These are phyloP conservation scores for Backusella circina DNA, from an alignment of 192 early-diverging fungal genomes.

Conservation along the genomic window DNA sequence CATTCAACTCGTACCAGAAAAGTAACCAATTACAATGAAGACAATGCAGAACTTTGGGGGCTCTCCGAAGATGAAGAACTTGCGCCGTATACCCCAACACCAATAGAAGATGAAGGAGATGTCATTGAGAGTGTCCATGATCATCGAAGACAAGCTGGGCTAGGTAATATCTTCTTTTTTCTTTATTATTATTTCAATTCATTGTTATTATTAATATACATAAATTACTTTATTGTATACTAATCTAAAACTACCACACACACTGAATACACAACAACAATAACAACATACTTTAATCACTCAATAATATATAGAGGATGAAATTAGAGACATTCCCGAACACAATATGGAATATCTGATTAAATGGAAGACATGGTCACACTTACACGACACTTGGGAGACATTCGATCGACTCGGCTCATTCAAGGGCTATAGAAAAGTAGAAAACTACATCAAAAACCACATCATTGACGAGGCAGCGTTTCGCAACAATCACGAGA, in stretches of 20 bases:
- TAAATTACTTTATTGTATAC: not conserved
- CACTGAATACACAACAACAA: not conserved
- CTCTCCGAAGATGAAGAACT: slow-evolving; percentile 35
- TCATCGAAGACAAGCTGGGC: slow-evolving; percentile 32
- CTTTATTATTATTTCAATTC: not conserved
- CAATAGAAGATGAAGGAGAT: slow-evolving; percentile 47
- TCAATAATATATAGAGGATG: slow-evolving; percentile 19
- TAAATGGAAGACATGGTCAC: slow-evolving; percentile 92
- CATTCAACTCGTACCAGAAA: slow-evolving; percentile 37
- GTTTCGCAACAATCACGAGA: slow-evolving; percentile 60
- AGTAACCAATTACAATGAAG: slow-evolving; percentile 40
- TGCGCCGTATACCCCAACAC: not conserved
- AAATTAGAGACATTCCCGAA: slow-evolving; percentile 42
- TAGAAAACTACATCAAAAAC: slow-evolving; percentile 80
- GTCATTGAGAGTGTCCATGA: slow-evolving; percentile 57
- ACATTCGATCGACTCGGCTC: slow-evolving; percentile 56
- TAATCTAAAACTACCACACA: not conserved
- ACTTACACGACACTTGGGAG: slow-evolving; percentile 92
- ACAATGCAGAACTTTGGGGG: slow-evolving; percentile 33
- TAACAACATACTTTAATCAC: not conserved
- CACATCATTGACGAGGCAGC: slow-evolving; percentile 56
- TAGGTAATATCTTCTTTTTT: slow-evolving; percentile 26
- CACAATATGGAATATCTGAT: slow-evolving; percentile 78
- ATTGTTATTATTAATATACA: not conserved
- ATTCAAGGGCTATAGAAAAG: slow-evolving; percentile 84